phyloP scores from a whole-genome alignment of 257 asterid genomes.

The Schizonepeta tenuifolia region DNA sequence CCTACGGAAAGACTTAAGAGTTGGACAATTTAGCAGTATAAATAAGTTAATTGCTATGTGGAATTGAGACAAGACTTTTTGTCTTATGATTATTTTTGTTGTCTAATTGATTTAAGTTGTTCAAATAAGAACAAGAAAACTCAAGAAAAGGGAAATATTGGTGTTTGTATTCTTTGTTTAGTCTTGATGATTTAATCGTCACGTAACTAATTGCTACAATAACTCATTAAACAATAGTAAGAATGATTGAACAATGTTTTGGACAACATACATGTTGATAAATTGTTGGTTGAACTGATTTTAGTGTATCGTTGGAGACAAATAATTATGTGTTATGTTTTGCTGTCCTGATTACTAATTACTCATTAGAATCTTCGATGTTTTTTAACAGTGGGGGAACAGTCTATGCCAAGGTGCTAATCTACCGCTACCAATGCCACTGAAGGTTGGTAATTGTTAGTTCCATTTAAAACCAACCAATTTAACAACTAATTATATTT shows the following conservation, averaged over 20 bases:
- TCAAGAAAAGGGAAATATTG: neutral
- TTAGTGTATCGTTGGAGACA: neutral
- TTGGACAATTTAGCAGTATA: slow-evolving; percentile 12
- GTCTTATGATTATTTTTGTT: neutral
- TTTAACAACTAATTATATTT: neutral
- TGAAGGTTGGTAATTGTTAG: slow-evolving; percentile 57
- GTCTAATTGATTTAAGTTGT: neutral
- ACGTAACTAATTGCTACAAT: neutral
- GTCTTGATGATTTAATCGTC: neutral
- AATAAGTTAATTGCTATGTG: neutral
- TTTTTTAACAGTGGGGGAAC: slow-evolving; percentile 82
- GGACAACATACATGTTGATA: neutral
- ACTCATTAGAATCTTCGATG: slow-evolving; percentile 7
- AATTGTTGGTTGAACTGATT: slow-evolving; percentile 4
- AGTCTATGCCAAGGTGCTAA: slow-evolving; percentile 92
- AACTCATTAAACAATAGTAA: neutral
- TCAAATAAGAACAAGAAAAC: neutral
- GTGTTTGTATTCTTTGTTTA: neutral
- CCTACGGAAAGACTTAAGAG: neutral
- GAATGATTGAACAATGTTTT: neutral
- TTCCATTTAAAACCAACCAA: neutral
- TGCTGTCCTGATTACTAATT: slow-evolving; percentile 11
- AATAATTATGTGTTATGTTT: neutral
- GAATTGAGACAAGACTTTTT: neutral
- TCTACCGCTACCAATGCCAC: slow-evolving; percentile 86